A percentile compares a stretch with the other conserved stretches of the same genome.
Evolutionary conservation across 306 rosid genomes (phyloP).

Genomic region (Cucurbita ficifolia): DNA sequence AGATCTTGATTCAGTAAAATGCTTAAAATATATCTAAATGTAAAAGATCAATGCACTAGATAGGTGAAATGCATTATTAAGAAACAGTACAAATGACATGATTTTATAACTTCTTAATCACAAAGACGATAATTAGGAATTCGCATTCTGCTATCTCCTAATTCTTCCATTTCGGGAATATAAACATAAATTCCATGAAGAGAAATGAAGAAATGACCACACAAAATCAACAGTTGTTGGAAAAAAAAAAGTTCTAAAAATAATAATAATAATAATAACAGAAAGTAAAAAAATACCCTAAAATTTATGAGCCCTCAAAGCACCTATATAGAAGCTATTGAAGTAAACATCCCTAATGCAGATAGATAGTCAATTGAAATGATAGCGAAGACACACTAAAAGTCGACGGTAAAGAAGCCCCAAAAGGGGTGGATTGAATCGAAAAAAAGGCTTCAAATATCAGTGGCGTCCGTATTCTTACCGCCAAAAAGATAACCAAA

Average conservation of each 20-base stretch:
- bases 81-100: not conserved
- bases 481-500: not conserved
- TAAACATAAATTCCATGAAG: not conserved
- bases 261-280: no score
- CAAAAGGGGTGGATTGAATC: not conserved
- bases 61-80: not conserved
- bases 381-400: not conserved
- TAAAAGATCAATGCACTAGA: not conserved
- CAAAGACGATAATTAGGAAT: not conserved
- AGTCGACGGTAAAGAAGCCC: not conserved
- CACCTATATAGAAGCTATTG: not conserved
- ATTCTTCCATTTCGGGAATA: not conserved
- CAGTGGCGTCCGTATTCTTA: not conserved
- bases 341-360: not conserved
- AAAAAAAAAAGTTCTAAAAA: not conserved
- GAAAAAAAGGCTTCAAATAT: not conserved
- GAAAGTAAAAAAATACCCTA: not conserved
- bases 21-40: not conserved
- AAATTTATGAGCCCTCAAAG: not conserved
- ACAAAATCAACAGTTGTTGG: not conserved
- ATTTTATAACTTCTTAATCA: not conserved
- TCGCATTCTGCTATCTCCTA: not conserved
- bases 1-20: slow-evolving; percentile 11
- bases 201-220: not conserved
- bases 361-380: not conserved